Evolutionary conservation across 768 basidiomycete species (phyloP).

Genomic region (Serendipita sp.): DNA sequence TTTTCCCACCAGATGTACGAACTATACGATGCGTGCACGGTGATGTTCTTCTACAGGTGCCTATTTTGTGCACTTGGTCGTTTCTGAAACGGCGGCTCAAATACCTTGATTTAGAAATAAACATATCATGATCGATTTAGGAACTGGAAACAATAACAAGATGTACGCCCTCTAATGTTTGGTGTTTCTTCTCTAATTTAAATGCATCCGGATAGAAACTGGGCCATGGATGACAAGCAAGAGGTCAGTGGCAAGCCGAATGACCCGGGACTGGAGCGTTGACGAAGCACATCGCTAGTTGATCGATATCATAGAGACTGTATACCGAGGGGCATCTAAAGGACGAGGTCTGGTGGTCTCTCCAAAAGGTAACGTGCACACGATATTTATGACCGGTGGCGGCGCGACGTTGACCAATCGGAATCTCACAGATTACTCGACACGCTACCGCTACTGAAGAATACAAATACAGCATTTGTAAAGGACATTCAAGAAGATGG

Average conservation of each 20-base stretch:
- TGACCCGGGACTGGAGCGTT: conserved; percentile 8
- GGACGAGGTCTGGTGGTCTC: conserved; percentile 96
- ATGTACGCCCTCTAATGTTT: conserved; percentile 46
- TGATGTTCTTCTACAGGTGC: conserved; percentile 97
- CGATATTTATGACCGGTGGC: conserved; percentile 5
- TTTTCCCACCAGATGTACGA: conserved; percentile 73
- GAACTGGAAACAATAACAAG: conserved; percentile 99
- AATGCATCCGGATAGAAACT: conserved; percentile 46
- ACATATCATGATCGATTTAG: conserved; percentile 99
- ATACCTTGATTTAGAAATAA: conserved; percentile 51
- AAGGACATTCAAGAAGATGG: background rate
- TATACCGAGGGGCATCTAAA: conserved; percentile 94
- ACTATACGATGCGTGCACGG: conserved; percentile 90
- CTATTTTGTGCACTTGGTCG: conserved; percentile 7
- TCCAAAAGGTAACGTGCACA: conserved; percentile 55
- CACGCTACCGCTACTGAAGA: conserved; percentile 57
- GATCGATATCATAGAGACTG: conserved; percentile 96
- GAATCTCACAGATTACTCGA: conserved; percentile 58
- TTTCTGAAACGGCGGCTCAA: background rate
- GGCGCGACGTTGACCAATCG: background rate
- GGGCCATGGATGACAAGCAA: conserved; percentile 98
- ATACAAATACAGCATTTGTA: too few relatives aligned
- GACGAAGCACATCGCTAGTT: conserved; percentile 33
- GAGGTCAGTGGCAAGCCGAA: conserved; percentile 64
- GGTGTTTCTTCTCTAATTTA: background rate